These are phyloP conservation scores for Laetiporus sulphureus DNA, from an alignment of 1,284 basidiomycete species.

Conservation along the genomic window DNA sequence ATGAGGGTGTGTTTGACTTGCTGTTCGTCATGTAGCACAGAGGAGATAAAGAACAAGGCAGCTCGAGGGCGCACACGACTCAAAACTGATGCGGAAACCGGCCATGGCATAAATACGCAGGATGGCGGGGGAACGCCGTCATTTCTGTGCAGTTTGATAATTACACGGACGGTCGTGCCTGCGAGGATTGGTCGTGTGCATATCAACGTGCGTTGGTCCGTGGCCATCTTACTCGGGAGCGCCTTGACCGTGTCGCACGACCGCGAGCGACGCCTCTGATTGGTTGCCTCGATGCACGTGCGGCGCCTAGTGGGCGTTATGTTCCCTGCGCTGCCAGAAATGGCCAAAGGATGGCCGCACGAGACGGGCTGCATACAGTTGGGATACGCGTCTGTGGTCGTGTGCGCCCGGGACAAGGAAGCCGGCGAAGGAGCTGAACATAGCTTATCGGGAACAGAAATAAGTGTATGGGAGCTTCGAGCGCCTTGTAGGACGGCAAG, in stretches of 20 bases:
- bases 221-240: conserved; percentile 8
- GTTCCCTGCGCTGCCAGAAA: too few relatives aligned
- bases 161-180: conserved; percentile 11
- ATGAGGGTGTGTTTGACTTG: conserved; percentile 21
- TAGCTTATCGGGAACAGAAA: too few relatives aligned
- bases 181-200: conserved; percentile 15
- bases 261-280: conserved; percentile 20
- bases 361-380: too few relatives aligned
- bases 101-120: conserved; percentile 10
- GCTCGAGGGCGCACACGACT: conserved; percentile 16
- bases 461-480: too few relatives aligned
- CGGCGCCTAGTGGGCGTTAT: too few relatives aligned
- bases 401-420: too few relatives aligned
- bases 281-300: conserved; percentile 26
- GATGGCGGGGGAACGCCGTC: conserved; percentile 5
- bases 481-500: too few relatives aligned
- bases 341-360: too few relatives aligned
- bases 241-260: too few relatives aligned
- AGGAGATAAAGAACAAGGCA: not conserved
- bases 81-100: conserved; percentile 5
- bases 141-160: not conserved
- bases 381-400: too few relatives aligned
- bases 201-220: conserved; percentile 21
- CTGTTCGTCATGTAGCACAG: conserved; percentile 12
- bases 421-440: too few relatives aligned